phyloP scores from a whole-genome alignment of 2,329 filamentous ascomycete species.

The Aspergillus amoenus region DNA sequence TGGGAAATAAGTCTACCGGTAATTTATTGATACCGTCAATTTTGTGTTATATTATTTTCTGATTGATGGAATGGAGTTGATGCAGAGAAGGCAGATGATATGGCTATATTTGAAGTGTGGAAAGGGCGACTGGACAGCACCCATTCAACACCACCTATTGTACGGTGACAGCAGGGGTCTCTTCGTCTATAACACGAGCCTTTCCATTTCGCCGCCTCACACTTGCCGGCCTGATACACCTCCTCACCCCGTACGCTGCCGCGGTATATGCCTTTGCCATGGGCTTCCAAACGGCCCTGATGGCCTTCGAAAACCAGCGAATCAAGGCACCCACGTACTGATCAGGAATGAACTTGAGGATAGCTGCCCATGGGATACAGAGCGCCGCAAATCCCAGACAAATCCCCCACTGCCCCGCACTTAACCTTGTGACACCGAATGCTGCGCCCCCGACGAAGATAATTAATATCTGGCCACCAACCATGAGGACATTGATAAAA shows the following conservation, averaged over 20 bases:
- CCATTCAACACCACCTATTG: not conserved
- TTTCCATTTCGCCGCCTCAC: not conserved
- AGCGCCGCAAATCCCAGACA: slow-evolving; percentile 79
- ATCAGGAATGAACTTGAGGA: slow-evolving; percentile 83
- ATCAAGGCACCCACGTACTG: slow-evolving; percentile 47
- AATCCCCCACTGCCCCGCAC: slow-evolving; percentile 76
- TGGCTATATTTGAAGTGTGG: too few species aligned
- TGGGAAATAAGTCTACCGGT: not conserved
- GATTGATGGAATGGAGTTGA: too few species aligned
- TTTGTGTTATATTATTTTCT: too few species aligned
- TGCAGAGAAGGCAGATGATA: too few species aligned
- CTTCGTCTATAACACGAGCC: not conserved
- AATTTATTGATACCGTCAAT: not conserved
- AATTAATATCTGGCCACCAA: slow-evolving; percentile 85
- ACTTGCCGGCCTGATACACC: not conserved
- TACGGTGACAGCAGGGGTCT: not conserved
- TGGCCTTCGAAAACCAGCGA: slow-evolving; percentile 14
- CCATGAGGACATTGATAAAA: slow-evolving; percentile 80
- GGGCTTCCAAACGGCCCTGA: not conserved
- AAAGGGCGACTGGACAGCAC: too few species aligned
- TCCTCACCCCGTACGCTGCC: not conserved
- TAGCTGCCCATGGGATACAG: slow-evolving; percentile 80
- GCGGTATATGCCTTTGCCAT: not conserved
- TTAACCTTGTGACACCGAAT: slow-evolving; percentile 72
- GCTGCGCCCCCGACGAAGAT: slow-evolving; percentile 80